Evolutionary conservation across 1,284 basidiomycete species (phyloP).

Genomic region (Mycena citricolor): DNA sequence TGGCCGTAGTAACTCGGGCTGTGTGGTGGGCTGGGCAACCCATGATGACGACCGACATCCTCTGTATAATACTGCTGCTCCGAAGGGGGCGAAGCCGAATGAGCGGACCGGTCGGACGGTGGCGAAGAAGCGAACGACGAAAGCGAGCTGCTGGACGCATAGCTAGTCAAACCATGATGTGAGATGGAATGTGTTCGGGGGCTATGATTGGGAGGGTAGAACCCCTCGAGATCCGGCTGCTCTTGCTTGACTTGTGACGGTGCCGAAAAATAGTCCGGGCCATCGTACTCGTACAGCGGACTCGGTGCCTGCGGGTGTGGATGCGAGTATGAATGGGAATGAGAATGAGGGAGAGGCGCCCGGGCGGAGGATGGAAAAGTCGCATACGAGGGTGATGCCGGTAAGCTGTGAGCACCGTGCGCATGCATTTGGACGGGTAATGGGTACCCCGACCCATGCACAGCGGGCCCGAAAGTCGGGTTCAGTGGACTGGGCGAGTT

Average conservation of each 20-base stretch:
- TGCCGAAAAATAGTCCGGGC: slow-evolving; percentile 10
- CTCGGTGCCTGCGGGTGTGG: background rate
- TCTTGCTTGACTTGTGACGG: slow-evolving; percentile 11
- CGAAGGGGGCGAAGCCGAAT: background rate
- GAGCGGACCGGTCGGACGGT: background rate
- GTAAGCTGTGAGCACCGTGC: background rate
- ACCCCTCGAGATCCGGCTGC: slow-evolving; percentile 7
- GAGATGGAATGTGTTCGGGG: too few species aligned
- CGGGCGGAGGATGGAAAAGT: background rate
- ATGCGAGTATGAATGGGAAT: background rate
- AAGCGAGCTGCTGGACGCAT: background rate
- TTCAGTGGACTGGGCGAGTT: background rate
- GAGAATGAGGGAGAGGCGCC: background rate
- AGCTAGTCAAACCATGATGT: background rate
- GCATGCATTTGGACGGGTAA: background rate
- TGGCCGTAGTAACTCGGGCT: slow-evolving; percentile 9
- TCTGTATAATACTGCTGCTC: background rate
- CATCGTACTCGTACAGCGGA: background rate
- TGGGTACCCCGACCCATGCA: too few species aligned
- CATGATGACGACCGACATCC: too few species aligned
- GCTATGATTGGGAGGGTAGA: too few species aligned
- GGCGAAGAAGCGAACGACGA: background rate
- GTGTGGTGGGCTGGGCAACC: slow-evolving; percentile 20
- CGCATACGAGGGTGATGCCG: background rate
- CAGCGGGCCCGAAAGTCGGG: too few species aligned